Evolutionary conservation across 805 yeast genomes (phyloP), one percentile per base, ranked within the genome.

Genomic region (Danielia reshetovae): DNA sequence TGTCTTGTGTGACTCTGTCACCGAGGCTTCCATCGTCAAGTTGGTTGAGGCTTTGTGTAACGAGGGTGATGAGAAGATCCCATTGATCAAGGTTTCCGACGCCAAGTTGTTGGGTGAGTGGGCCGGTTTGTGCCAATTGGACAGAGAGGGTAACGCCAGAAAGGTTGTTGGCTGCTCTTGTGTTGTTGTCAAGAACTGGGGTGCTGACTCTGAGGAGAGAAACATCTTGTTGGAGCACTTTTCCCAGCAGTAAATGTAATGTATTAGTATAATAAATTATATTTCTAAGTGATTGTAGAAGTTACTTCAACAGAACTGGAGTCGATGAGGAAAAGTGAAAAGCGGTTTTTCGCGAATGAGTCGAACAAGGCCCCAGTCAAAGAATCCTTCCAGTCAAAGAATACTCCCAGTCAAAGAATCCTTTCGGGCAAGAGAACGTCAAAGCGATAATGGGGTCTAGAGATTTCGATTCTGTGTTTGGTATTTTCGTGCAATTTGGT

Each of bases 141-240:
- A 93, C 94, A 87, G 96, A 77, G 97, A 93, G 64, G 99, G 98
- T 77, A 88, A 90, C 80, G 96, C 97, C 76, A 88, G 97, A 81
- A 93, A 93, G 87, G 97, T 93, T 62, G 98, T 93, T 70, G 98
- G 98, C 77, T 95, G 96, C 74, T 89, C 97, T 61, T 90, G 95
- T 75, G 97, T 90, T 68, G 98, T 93, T 62, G 86, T 93, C 81
- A 89, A 85, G 82, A 83, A 88, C 95, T 93, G 97, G 97, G 99
- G 99, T 87, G 95, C 87, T 68, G 96, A 88, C 75, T 84, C 97
- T 61, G 90, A 81, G 65, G 98, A 90, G 78, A 87, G 97, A 78
- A 76, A 80, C 78, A 83, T 86, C 74, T 81, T 93, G 70, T 80
- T 93, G 72, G 94, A 88, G 74, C 89, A 87, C 81, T 87, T 90